Base-by-base conservation (phyloP, 2,329 filamentous ascomycete species). In the Fusarium chuoi region DNA sequence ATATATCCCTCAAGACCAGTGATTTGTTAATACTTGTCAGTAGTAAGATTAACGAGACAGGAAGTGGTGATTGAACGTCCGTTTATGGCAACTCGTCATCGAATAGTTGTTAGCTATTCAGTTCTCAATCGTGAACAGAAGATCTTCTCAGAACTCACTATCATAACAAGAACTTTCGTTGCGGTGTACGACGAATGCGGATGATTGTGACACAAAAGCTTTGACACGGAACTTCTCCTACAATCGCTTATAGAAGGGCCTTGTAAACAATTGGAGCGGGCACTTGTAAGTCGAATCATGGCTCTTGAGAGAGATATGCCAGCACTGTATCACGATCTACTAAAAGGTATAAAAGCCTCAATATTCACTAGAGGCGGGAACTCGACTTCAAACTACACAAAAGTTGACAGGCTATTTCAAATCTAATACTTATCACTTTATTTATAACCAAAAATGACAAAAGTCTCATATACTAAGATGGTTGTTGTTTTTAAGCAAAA, bases 241-340 rank as follows among this genome's bases (percentile, higher is more conserved):
- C 48, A 14, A 2, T 9, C 12, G 24, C 6, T 15, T 0, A 1
- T 14, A 14, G 12, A 24, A 35, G 6, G 8, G 6, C 1, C 10
- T 20, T 4, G 2, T 20, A 5, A 24, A 1, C 3, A 30, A 7
- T 24, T 11, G 6, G 6, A 35, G 6, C 4, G 3, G 3, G 14
- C 8, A 20, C 12, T 15, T 3, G 3, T 6, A 51, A 3, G 7
- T 4, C 4, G 4, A 20, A 24, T 35, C 0, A 35, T 15, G 0
- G 20, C n/a, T 12, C n/a, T 6, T 7, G 2, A 8, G 4, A 3
- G 10, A 15, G 14, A 26, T 22, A 1, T 2, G 5, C 5, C 30
- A 22, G 2, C 13, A 3, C 6, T 52, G 18, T 4, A 36, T 52
- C 30, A 12, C 13, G 2, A 15, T 15, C 3, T 3, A 3, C 9